Evolutionary conservation across 331 rosid genomes (phyloP).

Genomic region (Telfairia occidentalis): DNA sequence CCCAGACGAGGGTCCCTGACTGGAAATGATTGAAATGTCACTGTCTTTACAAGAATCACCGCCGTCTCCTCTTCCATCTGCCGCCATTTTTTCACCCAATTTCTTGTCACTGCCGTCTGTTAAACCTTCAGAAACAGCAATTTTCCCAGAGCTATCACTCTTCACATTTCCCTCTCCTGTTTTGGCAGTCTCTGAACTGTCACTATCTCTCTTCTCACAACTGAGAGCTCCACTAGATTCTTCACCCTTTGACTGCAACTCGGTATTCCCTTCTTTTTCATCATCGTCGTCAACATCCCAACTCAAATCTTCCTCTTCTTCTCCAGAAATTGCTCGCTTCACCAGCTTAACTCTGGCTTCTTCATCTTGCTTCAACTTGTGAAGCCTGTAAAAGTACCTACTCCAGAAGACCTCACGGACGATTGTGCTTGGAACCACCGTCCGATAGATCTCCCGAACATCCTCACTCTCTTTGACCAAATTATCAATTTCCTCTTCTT

Average conservation of each 20-base stretch:
- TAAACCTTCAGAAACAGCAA: slow-evolving; percentile 17
- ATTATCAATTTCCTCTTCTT: slow-evolving; percentile 38
- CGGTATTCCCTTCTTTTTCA: slow-evolving; percentile 13
- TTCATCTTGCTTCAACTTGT: slow-evolving; percentile 58
- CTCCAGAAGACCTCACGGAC: slow-evolving; percentile 56
- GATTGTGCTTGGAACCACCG: slow-evolving; percentile 44
- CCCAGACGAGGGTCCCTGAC: slow-evolving; percentile 56
- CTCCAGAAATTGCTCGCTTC: slow-evolving; percentile 52
- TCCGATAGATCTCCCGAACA: slow-evolving; percentile 42
- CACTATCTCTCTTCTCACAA: slow-evolving; percentile 7
- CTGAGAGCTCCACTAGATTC: slow-evolving; percentile 15
- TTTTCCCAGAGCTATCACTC: slow-evolving; percentile 19
- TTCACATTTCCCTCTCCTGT: slow-evolving; percentile 21
- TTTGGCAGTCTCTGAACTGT: slow-evolving; percentile 12
- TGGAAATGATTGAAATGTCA: slow-evolving; percentile 76
- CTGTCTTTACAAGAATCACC: slow-evolving; percentile 61
- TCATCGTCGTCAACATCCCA: slow-evolving; percentile 84
- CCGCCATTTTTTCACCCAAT: slow-evolving; percentile 25
- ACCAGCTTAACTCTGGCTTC: slow-evolving; percentile 77
- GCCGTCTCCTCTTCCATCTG: slow-evolving; percentile 36
- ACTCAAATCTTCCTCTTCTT: slow-evolving; percentile 81
- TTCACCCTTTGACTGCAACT: slow-evolving; percentile 23
- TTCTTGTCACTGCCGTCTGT: slow-evolving; percentile 22
- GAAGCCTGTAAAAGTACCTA: slow-evolving; percentile 63
- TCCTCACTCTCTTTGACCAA: slow-evolving; percentile 42